Evolutionary conservation across 331 rosid genomes (phyloP).

Genomic region (Dryas integrifolia): DNA sequence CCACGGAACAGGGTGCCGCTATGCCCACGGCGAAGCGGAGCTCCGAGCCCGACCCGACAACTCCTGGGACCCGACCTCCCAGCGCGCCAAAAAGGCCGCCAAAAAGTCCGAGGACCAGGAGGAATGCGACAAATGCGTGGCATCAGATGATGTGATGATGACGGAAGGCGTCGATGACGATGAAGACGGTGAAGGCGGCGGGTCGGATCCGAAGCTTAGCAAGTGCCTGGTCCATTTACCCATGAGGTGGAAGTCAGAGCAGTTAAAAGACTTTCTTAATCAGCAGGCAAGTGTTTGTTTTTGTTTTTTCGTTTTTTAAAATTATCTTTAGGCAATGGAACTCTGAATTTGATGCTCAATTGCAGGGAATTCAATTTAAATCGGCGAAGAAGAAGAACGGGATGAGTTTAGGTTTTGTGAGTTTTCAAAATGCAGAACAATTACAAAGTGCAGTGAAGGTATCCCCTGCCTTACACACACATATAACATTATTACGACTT

Average conservation of each 20-base stretch:
- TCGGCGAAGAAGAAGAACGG: slow-evolving; percentile 86
- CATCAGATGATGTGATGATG: slow-evolving; percentile 56
- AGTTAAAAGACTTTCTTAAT: slow-evolving; percentile 50
- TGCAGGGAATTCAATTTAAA: slow-evolving; percentile 61
- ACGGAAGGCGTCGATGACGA: slow-evolving; percentile 66
- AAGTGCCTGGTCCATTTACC: slow-evolving; percentile 88
- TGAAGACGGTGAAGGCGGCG: slow-evolving; percentile 28
- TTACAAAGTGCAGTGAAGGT: slow-evolving; percentile 60
- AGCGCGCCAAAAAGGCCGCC: slow-evolving; percentile 65
- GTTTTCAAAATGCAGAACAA: slow-evolving; percentile 69
- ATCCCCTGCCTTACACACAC: slow-evolving; percentile 19
- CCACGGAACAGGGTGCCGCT: slow-evolving; percentile 74
- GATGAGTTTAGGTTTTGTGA: slow-evolving; percentile 68
- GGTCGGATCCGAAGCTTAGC: slow-evolving; percentile 43
- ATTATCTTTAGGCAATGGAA: neutral
- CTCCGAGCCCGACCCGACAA: slow-evolving; percentile 81
- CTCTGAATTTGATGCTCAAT: neutral
- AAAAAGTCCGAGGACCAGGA: slow-evolving; percentile 30
- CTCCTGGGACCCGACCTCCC: slow-evolving; percentile 94
- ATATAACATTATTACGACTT: too few species aligned
- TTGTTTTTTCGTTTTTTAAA: neutral
- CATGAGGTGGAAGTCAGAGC: slow-evolving; percentile 66
- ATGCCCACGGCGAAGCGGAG: slow-evolving; percentile 83
- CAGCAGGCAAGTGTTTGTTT: slow-evolving; percentile 45
- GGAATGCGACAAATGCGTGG: slow-evolving; percentile 24